Percentiles rank a stretch among this genome's conserved stretches.
phyloP scores from a whole-genome alignment of 2,329 filamentous ascomycete species.

The Colletotrichum sp. region DNA sequence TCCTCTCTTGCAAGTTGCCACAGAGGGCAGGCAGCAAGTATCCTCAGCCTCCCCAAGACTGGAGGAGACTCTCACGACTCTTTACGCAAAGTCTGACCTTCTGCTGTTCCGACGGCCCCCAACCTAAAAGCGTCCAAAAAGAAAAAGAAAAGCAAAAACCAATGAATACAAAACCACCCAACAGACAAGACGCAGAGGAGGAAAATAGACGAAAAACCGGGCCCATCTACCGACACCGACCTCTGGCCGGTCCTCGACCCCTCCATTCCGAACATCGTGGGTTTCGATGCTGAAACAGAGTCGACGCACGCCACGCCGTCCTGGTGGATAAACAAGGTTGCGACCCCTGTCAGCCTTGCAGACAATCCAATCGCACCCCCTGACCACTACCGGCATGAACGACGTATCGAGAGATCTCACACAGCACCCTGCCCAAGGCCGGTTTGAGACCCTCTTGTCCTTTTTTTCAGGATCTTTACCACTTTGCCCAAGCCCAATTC shows the following conservation, averaged over 20 bases:
- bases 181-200: neutral
- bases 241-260: neutral
- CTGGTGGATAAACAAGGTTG: constrained; percentile 16
- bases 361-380: constrained; percentile 31
- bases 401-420: constrained; percentile 27
- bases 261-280: constrained; percentile 43
- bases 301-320: constrained; percentile 28
- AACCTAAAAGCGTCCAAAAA: neutral
- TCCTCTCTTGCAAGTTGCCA: neutral
- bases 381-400: constrained; percentile 29
- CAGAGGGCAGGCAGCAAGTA: too few species aligned
- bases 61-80: neutral
- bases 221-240: neutral
- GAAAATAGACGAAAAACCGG: neutral
- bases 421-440: constrained; percentile 26
- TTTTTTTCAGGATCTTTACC: neutral
- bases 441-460: constrained; percentile 32
- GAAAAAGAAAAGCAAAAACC: neutral
- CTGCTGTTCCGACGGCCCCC: neutral
- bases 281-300: constrained; percentile 52
- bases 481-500: neutral
- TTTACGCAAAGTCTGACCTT: neutral
- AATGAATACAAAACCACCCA: neutral
- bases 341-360: constrained; percentile 36
- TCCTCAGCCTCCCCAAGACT: too few species aligned